Evolutionary conservation across 2,329 filamentous ascomycete species (phyloP), one percentile per base, ranked within the genome.

Genomic region (Amylocarpus encephaloides): DNA sequence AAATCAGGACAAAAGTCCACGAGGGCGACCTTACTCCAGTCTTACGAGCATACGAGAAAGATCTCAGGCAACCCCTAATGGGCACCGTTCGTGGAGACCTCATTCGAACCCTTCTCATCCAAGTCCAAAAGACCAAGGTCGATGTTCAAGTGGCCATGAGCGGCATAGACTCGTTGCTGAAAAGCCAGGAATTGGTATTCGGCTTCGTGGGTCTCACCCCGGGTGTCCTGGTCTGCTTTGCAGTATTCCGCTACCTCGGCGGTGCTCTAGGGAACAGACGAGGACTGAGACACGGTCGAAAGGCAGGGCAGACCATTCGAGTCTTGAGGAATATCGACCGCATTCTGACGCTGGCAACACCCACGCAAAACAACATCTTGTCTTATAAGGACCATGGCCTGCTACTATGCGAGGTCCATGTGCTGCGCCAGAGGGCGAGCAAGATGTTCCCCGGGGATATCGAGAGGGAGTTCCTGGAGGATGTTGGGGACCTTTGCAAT

Each of bases 121-220:
- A 98, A 66, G 85, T 98, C 34, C 93, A 98, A 64, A 98, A 98
- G 76, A 97, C 93, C 18, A 98, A 98, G 73, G 93, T 98, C 7
- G 93, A 98, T 64, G 83, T 98, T 11, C 93, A 98, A 68, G 84
- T 97, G 54, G 93, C 93, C 12, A 91, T 98, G 72, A 89, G 87
- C 52, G 93, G 93, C 15, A 98, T 98, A 58, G 92, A 98, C 72
- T 82, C 89, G 32, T 78, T 98, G 30, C 77, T 98, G 51, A 95
- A 93, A 72, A 96, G 91, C 63, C 93, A 98, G 66, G 92, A 98
- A 66, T 78, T 98, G 43, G 88, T 98, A 19, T 98, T 98, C 70
- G 93, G 89, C n/a, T 95, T 98, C 64, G 85, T 98, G 34, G 91
- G 91, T 5, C 74, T 98, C 22, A 97, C 93, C 0, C 93, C 93